Evolutionary conservation across 345 rosid species (phyloP).

Genomic region (Bruguiera sexangula): DNA sequence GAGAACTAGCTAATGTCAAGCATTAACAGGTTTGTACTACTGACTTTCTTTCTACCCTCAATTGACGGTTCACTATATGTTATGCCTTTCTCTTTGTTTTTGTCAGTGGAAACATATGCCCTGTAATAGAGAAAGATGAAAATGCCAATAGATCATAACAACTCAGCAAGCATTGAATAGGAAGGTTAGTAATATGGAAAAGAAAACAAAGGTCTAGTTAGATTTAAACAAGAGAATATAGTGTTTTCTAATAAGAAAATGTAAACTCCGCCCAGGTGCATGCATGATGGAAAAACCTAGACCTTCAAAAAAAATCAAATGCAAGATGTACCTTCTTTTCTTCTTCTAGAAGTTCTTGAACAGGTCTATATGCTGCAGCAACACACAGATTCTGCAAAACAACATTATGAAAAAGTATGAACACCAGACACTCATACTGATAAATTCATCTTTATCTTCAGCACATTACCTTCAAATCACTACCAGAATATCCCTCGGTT

Average conservation of each 20-base stretch:
- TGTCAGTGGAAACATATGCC: too few relatives aligned
- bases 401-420: slow-evolving; percentile 11
- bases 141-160: too few relatives aligned
- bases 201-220: too few relatives aligned
- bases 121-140: too few relatives aligned
- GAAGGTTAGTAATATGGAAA: too few relatives aligned
- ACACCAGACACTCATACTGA: background rate
- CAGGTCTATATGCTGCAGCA: slow-evolving; percentile 96
- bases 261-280: background rate
- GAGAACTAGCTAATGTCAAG: too few relatives aligned
- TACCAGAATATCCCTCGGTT: slow-evolving; percentile 97
- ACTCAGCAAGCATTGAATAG: too few relatives aligned
- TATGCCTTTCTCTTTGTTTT: too few relatives aligned
- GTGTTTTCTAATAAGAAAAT: background rate
- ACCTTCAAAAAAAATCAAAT: slow-evolving; percentile 2
- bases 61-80: too few relatives aligned
- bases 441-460: background rate
- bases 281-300: background rate
- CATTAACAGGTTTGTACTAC: too few relatives aligned
- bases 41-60: too few relatives aligned
- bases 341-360: slow-evolving; percentile 82
- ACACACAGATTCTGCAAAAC: slow-evolving; percentile 78
- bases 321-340: slow-evolving; percentile 56
- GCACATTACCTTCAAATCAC: slow-evolving; percentile 84
- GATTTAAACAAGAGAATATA: too few relatives aligned